These are phyloP conservation scores for Juncus effusus DNA, from an alignment of 176 grass and related monocot species.

Conservation along the genomic window DNA sequence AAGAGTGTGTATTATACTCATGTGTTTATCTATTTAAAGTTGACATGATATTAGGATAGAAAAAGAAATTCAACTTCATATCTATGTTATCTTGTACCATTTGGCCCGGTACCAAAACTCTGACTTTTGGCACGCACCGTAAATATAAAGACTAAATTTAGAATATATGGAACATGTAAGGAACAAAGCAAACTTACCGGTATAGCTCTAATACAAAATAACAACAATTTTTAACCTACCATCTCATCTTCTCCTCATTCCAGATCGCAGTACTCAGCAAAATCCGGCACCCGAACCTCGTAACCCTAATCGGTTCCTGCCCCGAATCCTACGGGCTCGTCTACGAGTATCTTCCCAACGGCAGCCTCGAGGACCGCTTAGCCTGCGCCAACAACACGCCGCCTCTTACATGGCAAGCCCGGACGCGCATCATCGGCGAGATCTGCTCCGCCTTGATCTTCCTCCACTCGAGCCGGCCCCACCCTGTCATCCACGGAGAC, in stretches of 20 bases:
- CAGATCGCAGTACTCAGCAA: conserved; percentile 55
- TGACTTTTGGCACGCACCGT: no score
- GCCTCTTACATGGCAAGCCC: conserved; percentile 58
- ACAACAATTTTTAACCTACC: no score
- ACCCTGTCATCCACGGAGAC: conserved; percentile 55
- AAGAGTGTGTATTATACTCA: no score
- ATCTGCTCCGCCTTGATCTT: conserved; percentile 75
- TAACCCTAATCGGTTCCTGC: conserved; percentile 66
- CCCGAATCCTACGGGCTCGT: conserved; percentile 42
- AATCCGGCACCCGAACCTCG: conserved; percentile 71
- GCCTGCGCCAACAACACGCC: conserved; percentile 26
- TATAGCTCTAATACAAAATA: no score
- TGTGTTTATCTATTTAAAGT: no score
- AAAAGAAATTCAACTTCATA: no score
- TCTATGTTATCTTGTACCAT: no score
- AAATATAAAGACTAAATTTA: no score
- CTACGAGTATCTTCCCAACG: conserved; percentile 76
- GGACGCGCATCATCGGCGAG: conserved; percentile 54
- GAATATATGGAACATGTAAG: no score
- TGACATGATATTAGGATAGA: no score
- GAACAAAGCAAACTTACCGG: no score
- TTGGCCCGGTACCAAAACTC: no score
- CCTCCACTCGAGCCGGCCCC: conserved; percentile 60
- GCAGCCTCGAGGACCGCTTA: conserved; percentile 61
- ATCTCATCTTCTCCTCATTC: background rate